Evolutionary conservation across 306 rosid species (phyloP), one percentile per base, ranked within the genome.

Genomic region (Acacia confusa): DNA sequence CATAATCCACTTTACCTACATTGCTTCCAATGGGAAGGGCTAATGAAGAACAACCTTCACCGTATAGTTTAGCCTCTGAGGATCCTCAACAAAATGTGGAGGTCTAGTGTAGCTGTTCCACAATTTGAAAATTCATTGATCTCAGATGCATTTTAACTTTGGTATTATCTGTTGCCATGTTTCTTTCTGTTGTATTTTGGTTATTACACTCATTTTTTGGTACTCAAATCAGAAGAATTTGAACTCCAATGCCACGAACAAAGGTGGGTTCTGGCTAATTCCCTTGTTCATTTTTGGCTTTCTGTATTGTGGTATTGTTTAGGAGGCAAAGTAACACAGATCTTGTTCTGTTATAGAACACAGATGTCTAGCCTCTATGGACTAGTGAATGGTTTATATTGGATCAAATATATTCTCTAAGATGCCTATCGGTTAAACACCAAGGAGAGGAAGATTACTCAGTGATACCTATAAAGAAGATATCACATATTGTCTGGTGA

Each of bases 161-260:
- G 45, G 71, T 94, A 14, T 74, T 90, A 12, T 90, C 98, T 38
- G 77, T 77, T 34, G 95, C 97, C 25, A 61, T 90, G 34, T 88
- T 94, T 74, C 92, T 94, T 78, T 92, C 98, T 64, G 98, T 94
- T 61, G 43, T 89, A 52, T 90, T 94, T 76, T 92, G 97, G 98
- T n/a, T n/a, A n/a, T 78, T 94, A 76, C 97, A 92, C 52, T 95
- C 95, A 5, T 92, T 94, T 86, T 87, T 70, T 88, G 74, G 66
- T 72, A 80, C 64, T 86, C 92, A 81, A 91, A 94, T 92, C 95
- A 80, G 58, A 61, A 57, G 79, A 85, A 89, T 90, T 89, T 80
- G 70, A 83, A 79, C 83, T 85, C 75, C 15, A 85, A 86, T 88
- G 74, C 92, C 13, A 74, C 55, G 81, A 92, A 84, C 76, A 87